Base-by-base conservation (phyloP, 108 stramenopile genomes). In the Cylindrotheca fusiformis region DNA sequence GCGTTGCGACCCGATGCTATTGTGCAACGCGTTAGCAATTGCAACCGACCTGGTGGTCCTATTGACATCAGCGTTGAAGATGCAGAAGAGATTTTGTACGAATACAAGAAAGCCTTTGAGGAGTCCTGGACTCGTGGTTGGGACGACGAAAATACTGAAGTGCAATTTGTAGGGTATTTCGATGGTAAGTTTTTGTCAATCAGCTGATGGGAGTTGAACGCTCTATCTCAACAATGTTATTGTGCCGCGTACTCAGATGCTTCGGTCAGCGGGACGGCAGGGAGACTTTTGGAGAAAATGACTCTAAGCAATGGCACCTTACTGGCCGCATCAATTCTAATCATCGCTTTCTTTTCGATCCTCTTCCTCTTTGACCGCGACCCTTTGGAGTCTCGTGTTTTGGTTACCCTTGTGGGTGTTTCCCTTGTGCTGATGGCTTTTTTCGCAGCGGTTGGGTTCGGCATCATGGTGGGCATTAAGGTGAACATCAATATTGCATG, bases 401-500 rank as follows among this genome's bases (percentile, higher is more conserved):
- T 66, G 28, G 60, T 79, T 22, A 74, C 72, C 4, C 48, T 75
- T 4, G 17, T 71, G 23, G 78, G 78, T 1, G 73, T 74, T 12
- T 29, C 26, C 2, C 54, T 79, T 23, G 78, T 79, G 2, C 55
- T 79, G 4, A 51, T 79, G 4, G 47, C 73, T 12, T 79, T 67
- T 56, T 74, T 79, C 47, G 78, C 69, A 12, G 63, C 78, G 20
- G 60, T 79, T 31, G 76, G 76, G 1, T 68, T 77, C 22, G 60
- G 57, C 4, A 21, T 77, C 1, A 61, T 77, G 53, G 3, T 62
- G 17, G 71, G 76, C 12, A 72, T 77, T 41, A 77, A 77, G 51
- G 58, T 76, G 33, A 72, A 69, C 44, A 58, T 78, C 14, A 73
- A 58, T 8, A 74, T 71, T 41, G 78, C 69, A 1, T 79, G 78